A percentile compares a stretch with the other conserved stretches of the same genome.
These are phyloP conservation scores for Boletus insuetus DNA, from an alignment of 768 basidiomycete genomes.

Conservation along the genomic window DNA sequence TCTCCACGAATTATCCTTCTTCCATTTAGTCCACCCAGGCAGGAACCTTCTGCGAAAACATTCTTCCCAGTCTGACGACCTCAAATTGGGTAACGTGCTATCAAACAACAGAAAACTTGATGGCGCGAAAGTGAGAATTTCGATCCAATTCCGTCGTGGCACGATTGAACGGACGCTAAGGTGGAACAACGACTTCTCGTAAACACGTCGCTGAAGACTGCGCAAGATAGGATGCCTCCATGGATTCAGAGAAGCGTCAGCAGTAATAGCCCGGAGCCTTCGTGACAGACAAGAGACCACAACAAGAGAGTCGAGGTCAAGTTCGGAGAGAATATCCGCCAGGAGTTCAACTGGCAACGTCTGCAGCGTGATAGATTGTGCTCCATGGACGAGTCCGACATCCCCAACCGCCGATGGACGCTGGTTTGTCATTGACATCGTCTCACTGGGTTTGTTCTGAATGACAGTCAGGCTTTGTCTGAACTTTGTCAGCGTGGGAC, in stretches of 20 bases:
- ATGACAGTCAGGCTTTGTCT: too few species aligned
- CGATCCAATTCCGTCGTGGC: constrained; percentile 78
- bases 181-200: constrained; percentile 52
- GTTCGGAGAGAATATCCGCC: constrained; percentile 65
- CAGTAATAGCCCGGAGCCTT: constrained; percentile 52
- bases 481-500: too few species aligned
- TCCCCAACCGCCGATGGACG: background rate
- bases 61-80: constrained; percentile 69
- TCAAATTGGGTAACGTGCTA: constrained; percentile 66
- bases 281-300: constrained; percentile 59
- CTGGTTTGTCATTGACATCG: background rate
- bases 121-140: constrained; percentile 62
- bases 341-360: constrained; percentile 75
- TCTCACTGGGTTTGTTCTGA: background rate
- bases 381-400: background rate
- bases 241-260: constrained; percentile 66
- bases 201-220: constrained; percentile 44
- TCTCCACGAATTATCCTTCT: constrained; percentile 61
- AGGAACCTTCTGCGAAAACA: constrained; percentile 69
- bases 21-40: constrained; percentile 75
- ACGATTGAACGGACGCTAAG: constrained; percentile 63
- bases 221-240: constrained; percentile 73
- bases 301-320: constrained; percentile 62
- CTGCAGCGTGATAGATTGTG: constrained; percentile 31
- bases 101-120: constrained; percentile 66